Conservation (phyloP, 306 rosid species). For the Cucurbita moschata region DNA sequence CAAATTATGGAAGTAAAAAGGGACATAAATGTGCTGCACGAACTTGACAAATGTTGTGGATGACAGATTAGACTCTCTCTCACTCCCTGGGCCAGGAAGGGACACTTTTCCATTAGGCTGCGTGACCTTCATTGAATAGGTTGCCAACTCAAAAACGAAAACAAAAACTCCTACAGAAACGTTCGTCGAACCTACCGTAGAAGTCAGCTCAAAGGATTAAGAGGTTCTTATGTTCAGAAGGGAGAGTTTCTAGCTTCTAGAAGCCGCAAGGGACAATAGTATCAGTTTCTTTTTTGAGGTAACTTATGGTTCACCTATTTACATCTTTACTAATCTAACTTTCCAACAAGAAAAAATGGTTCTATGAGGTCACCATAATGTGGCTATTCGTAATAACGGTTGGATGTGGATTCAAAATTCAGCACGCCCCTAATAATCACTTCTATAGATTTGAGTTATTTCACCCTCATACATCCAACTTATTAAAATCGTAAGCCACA, state of each 20-base stretch:
- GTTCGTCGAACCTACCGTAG: neutral
- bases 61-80: neutral
- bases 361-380: neutral
- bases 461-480: neutral
- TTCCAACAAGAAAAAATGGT: neutral
- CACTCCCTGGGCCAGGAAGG: neutral
- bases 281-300: neutral
- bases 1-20: neutral
- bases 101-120: neutral
- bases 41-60: neutral
- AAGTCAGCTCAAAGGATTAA: neutral
- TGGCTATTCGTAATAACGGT: neutral
- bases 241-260: neutral
- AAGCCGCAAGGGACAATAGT: neutral
- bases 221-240: neutral
- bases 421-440: neutral
- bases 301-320: neutral
- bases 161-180: neutral
- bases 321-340: neutral
- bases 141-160: neutral
- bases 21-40: neutral
- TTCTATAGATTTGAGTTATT: no score
- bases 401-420: neutral
- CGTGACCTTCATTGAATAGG: neutral
- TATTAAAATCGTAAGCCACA: no score